A percentile compares a stretch with the other conserved stretches of the same genome.
These are phyloP conservation scores for Gamsiella multidivaricata DNA, from an alignment of 192 early-diverging fungal species.

Conservation along the genomic window DNA sequence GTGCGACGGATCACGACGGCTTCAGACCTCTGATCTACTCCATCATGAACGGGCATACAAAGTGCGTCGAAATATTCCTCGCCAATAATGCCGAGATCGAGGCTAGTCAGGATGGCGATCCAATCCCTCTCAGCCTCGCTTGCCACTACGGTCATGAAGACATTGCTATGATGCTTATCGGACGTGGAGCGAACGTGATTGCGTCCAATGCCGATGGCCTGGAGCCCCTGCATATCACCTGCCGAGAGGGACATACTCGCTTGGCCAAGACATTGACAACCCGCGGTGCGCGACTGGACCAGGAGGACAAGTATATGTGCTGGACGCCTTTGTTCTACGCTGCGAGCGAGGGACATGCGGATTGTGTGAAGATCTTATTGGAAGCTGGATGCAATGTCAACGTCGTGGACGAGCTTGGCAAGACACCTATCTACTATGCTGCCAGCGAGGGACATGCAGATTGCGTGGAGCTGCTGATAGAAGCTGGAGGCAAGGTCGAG, in stretches of 20 bases:
- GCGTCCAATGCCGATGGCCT: constrained; percentile 81
- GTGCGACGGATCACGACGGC: constrained; percentile 88
- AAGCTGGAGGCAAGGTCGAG: constrained; percentile 63
- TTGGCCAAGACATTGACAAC: constrained; percentile 80
- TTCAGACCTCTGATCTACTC: constrained; percentile 89
- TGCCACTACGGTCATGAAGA: constrained; percentile 92
- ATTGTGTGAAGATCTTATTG: constrained; percentile 83
- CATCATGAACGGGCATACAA: constrained; percentile 82
- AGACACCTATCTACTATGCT: constrained; percentile 89
- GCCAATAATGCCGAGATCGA: constrained; percentile 73
- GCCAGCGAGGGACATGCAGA: constrained; percentile 91
- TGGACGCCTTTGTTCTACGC: constrained; percentile 99
- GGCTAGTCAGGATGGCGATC: constrained; percentile 65
- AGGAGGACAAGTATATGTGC: constrained; percentile 88
- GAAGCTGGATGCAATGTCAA: constrained; percentile 80
- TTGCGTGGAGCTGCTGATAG: constrained; percentile 81
- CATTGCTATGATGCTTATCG: constrained; percentile 85
- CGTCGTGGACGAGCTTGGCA: constrained; percentile 85
- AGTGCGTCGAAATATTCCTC: constrained; percentile 81
- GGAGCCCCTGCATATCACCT: constrained; percentile 89
- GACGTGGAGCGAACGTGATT: constrained; percentile 77
- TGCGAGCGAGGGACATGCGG: constrained; percentile 87
- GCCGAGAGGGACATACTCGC: constrained; percentile 82
- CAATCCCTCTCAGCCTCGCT: constrained; percentile 86
- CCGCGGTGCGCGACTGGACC: constrained; percentile 80